Percentiles rank a stretch among this genome's conserved stretches.
phyloP scores from a whole-genome alignment of 805 yeast genomes.

The Yarrowia sp. region DNA sequence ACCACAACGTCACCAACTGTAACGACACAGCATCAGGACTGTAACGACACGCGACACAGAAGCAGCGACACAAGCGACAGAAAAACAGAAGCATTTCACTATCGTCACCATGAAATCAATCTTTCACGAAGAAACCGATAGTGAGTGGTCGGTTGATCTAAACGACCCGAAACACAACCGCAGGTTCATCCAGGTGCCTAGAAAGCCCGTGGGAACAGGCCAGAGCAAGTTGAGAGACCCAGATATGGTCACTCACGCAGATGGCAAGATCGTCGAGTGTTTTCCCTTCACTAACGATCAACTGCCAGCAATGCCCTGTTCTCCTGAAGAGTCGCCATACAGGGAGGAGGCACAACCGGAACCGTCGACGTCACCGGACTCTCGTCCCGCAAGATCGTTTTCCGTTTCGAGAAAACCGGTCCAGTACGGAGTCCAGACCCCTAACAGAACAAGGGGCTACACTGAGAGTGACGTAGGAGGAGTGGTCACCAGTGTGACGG shows the following conservation, averaged over 20 bases:
- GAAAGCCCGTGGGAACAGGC: conserved; percentile 23
- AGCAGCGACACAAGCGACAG: background rate
- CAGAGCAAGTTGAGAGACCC: conserved; percentile 24
- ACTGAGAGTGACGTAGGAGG: conserved; percentile 11
- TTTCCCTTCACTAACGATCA: conserved; percentile 25
- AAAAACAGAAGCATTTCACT: background rate
- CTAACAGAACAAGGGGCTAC: conserved; percentile 7
- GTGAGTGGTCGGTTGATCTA: conserved; percentile 25
- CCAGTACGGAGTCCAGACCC: conserved; percentile 6
- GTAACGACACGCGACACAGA: too few species aligned
- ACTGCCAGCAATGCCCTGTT: conserved; percentile 5
- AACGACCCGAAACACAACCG: conserved; percentile 12
- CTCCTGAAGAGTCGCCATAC: conserved; percentile 12
- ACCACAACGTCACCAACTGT: background rate
- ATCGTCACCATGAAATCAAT: background rate
- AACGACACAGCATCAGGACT: too few species aligned
- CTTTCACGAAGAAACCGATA: conserved; percentile 26
- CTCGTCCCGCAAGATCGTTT: conserved; percentile 3
- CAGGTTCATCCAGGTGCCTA: conserved; percentile 21
- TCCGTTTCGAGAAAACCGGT: conserved; percentile 15
- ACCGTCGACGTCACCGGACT: background rate
- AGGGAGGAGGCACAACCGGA: background rate
- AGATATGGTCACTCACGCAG: background rate
- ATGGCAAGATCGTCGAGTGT: conserved; percentile 17
- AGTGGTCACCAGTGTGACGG: background rate